Base-by-base conservation (phyloP, 805 yeast species). In the Kuraishia piskuri region DNA sequence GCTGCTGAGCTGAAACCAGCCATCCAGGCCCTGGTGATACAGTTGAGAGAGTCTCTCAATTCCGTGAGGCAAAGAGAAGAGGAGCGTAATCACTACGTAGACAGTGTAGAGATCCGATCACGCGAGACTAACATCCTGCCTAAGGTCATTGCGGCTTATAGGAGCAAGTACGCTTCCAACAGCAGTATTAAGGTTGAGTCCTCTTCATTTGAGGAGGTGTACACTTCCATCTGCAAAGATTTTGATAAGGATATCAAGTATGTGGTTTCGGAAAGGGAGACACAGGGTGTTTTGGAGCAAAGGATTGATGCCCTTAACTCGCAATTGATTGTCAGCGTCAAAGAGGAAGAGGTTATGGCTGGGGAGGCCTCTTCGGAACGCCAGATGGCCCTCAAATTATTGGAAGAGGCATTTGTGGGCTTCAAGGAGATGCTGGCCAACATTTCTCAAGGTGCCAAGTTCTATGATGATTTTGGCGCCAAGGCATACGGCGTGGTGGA, bases 391-490 rank as follows among this genome's bases (percentile, higher is more conserved):
- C 64, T 87, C 47, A 82, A 79, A 52, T 68, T 65, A 1, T 64
- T 86, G 25, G 86, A 81, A 52, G 65, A 71, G 4, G 79, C 77
- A 1, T 78, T 73, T 57, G 65, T 70, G 45, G 75, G 78, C 50
- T 85, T 73, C 60, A 65, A 74, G 25, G 88, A 86, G 59, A 73
- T 88, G 2, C 65, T 76, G 19, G 69, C 74, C 4, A 86, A 88
- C 61, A 64, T 89, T 24, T 76, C 76, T 26, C 87, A 86, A 59
- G 97, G 96, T 0, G 60, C 79, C 0, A 75, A 76, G 52, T 90
- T 90, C 63, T 91, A 91, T 68, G 74, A 74, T 44, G 86, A 83
- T 52, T 78, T 88, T 56, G 68, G 76, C 26, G 65, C 65, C 8
- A 77, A 78, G 52, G 37, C 59, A 80, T 77, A 46, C 75, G 84